Percentiles rank a stretch among this genome's conserved stretches.
These are phyloP conservation scores for Ambrosia artemisiifolia DNA, from an alignment of 129 eudicot species.

Conservation along the genomic window DNA sequence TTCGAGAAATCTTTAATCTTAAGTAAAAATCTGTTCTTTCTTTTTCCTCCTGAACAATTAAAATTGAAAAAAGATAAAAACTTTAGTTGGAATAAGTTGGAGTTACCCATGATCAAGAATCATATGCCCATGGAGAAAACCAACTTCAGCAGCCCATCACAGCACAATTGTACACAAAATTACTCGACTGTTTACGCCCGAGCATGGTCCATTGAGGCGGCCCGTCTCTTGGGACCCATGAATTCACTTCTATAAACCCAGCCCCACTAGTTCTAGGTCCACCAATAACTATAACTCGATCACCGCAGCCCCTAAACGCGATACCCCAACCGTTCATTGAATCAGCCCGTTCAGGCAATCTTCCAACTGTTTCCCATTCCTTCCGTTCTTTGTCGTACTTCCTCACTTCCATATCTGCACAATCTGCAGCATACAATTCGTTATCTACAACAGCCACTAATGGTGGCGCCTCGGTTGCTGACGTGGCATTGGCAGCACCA, in stretches of 20 bases:
- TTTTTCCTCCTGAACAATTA: slow-evolving; percentile 29
- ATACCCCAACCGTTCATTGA: slow-evolving; percentile 90
- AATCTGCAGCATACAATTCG: slow-evolving; percentile 77
- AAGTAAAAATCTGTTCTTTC: slow-evolving; percentile 44
- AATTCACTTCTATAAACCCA: slow-evolving; percentile 64
- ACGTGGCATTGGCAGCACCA: slow-evolving; percentile 29
- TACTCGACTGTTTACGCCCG: slow-evolving; percentile 54
- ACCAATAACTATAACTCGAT: slow-evolving; percentile 72
- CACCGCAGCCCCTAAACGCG: slow-evolving; percentile 88
- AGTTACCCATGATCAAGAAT: slow-evolving; percentile 44
- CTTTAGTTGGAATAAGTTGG: slow-evolving; percentile 27
- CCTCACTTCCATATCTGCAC: slow-evolving; percentile 71
- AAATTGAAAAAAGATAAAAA: slow-evolving; percentile 12
- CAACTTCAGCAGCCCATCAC: slow-evolving; percentile 83
- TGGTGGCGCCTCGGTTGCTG: slow-evolving; percentile 76
- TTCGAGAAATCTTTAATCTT: slow-evolving; percentile 43
- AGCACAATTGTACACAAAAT: slow-evolving; percentile 91
- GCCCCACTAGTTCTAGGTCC: slow-evolving; percentile 65
- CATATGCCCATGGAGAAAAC: slow-evolving; percentile 38
- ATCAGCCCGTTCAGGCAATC: slow-evolving; percentile 71
- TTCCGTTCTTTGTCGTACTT: slow-evolving; percentile 54
- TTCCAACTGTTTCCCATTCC: slow-evolving; percentile 61
- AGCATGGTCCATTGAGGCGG: slow-evolving; percentile 75
- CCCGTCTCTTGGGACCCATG: slow-evolving; percentile 75
- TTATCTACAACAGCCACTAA: slow-evolving; percentile 82